Evolutionary conservation across 2,329 filamentous ascomycete genomes (phyloP), one percentile per base, ranked within the genome.

Genomic region (Phaeosphaeria sp.): DNA sequence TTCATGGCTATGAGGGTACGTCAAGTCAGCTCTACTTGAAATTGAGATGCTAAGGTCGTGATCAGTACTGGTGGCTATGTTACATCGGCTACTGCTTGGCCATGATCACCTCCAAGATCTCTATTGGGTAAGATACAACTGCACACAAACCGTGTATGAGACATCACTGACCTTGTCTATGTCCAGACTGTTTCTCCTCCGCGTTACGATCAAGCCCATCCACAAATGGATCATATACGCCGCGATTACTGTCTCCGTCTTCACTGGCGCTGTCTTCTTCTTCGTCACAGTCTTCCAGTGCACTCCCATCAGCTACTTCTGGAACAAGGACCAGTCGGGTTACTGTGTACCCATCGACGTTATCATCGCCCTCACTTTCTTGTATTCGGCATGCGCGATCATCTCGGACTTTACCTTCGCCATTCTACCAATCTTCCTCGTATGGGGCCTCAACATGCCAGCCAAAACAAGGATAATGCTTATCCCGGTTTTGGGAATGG

Each of bases 201-300:
- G 74, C 47, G 65, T 77, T 25, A 72, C 73, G 18, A 63, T 76
- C 50, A 65, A 58, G 8, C 30, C 51, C 3, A 27, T 73, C 2
- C 74, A 77, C 42, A 65, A 65, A 8, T 72, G 65, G 57, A 75
- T 80, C 55, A 76, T 82, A 56, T 75, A 73, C 51, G 48, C 65
- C 20, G 71, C 76, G 36, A 79, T 79, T 64, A 49, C 55, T 6
- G 53, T 75, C 3, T 73, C 74, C 2, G 70, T 73, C 2, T 3
- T 75, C 11, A 81, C 79, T 63, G 74, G 75, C 46, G 55, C 75
- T 47, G 64, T 75, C 49, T 79, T 78, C 67, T 81, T 82, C 69
- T 79, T 84, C 65, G 68, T 83, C 56, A 78, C 82, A 6, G 61
- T 83, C 0, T 78, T 86, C 17, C 83, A 85, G 64, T 86, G 84